A percentile compares a stretch with the other conserved stretches of the same genome.
Evolutionary conservation across 345 rosid genomes (phyloP).

Genomic region (Citropsis articulata): DNA sequence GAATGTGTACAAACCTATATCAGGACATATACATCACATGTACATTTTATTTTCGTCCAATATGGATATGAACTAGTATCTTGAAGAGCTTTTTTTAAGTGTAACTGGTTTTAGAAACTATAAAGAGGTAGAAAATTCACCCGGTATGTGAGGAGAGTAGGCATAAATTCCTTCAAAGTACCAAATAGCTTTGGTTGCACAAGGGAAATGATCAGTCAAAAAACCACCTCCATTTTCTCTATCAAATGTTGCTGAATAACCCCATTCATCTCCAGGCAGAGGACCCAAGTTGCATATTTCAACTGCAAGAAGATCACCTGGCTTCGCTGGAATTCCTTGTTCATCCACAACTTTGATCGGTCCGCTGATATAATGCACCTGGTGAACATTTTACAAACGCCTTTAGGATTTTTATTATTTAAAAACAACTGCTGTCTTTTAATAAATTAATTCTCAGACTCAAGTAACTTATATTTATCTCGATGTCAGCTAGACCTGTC

Average conservation of each 20-base stretch:
- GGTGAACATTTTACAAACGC: not conserved
- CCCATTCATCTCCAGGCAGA: conserved; percentile 91
- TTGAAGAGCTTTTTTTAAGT: not conserved
- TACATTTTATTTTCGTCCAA: not conserved
- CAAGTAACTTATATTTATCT: not conserved
- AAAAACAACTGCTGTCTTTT: not conserved
- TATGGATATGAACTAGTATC: not conserved
- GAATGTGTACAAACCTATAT: conserved; percentile 13
- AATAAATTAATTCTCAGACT: not conserved
- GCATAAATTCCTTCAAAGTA: conserved; percentile 89
- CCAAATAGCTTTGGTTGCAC: conserved; percentile 94
- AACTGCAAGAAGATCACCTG: conserved; percentile 77
- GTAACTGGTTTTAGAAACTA: not conserved
- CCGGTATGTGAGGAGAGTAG: conserved; percentile 84
- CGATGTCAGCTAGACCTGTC: not conserved
- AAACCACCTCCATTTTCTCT: conserved; percentile 91
- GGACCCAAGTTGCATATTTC: conserved; percentile 92
- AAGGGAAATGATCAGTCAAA: conserved; percentile 87
- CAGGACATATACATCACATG: not conserved
- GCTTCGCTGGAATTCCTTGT: conserved; percentile 65
- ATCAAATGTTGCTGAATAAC: conserved; percentile 70
- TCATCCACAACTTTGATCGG: conserved; percentile 64
- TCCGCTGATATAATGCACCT: conserved; percentile 84
- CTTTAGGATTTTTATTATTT: not conserved
- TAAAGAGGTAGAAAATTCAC: conserved; percentile 25